A percentile compares a stretch with the other conserved stretches of the same genome.
These are phyloP conservation scores for Rhodotorula sp. DNA, from an alignment of 1,284 basidiomycete genomes.

Conservation along the genomic window DNA sequence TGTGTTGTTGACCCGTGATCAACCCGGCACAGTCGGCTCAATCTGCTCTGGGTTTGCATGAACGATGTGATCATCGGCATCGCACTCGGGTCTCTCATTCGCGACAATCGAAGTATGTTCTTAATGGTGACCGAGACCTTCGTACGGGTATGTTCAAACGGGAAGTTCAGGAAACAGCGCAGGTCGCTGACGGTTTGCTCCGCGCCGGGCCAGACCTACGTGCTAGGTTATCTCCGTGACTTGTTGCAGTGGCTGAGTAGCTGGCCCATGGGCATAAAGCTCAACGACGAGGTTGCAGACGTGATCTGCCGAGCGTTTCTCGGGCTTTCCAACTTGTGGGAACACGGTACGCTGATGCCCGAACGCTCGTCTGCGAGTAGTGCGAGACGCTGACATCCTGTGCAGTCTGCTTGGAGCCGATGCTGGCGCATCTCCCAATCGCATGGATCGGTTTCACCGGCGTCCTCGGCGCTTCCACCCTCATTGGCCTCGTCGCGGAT, in stretches of 20 bases:
- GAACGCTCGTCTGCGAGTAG: no score
- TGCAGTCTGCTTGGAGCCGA: conserved; percentile 42
- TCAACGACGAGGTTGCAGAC: conserved; percentile 79
- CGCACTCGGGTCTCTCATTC: conserved; percentile 66
- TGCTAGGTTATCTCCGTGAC: conserved; percentile 54
- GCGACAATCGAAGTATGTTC: conserved; percentile 56
- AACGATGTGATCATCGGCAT: conserved; percentile 84
- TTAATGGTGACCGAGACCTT: conserved; percentile 16
- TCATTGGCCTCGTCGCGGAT: conserved; percentile 67
- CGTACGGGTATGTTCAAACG: conserved; percentile 43
- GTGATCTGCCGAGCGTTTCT: conserved; percentile 74
- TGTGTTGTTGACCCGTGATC: neutral
- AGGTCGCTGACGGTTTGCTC: no score
- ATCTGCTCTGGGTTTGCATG: conserved; percentile 81
- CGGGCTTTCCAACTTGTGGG: conserved; percentile 64
- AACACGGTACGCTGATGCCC: conserved; percentile 54
- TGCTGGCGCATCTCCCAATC: conserved; percentile 56
- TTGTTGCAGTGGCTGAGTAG: conserved; percentile 79
- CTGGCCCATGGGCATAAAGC: conserved; percentile 94
- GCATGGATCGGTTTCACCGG: conserved; percentile 59
- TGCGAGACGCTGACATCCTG: neutral
- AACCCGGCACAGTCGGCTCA: conserved; percentile 68
- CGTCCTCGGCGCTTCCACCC: conserved; percentile 66
- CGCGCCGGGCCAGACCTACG: conserved; percentile 4
- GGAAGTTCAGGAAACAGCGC: neutral